Evolutionary conservation across 345 rosid genomes (phyloP).

Genomic region (Sisymbrium altissimum): DNA sequence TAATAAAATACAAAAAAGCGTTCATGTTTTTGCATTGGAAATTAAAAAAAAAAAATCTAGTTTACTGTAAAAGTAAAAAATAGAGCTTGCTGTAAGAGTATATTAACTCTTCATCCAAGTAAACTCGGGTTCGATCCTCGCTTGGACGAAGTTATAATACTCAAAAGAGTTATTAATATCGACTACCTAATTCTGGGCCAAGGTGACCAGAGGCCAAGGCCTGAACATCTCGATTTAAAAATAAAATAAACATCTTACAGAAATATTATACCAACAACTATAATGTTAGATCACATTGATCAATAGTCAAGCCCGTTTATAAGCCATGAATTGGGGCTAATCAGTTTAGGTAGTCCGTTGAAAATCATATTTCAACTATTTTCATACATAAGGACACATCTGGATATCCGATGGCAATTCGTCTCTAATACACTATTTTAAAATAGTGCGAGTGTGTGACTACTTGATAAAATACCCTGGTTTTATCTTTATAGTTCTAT

Average conservation of each 20-base stretch:
- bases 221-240: too few relatives aligned
- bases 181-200: too few relatives aligned
- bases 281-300: not conserved
- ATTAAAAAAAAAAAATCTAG: not conserved
- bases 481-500: not conserved
- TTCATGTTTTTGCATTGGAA: not conserved
- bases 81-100: too few relatives aligned
- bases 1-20: not conserved
- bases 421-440: too few relatives aligned
- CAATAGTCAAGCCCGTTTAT: not conserved
- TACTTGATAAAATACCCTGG: too few relatives aligned
- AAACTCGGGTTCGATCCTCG: too few relatives aligned
- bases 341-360: not conserved
- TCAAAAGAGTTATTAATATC: too few relatives aligned
- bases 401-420: too few relatives aligned
- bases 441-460: too few relatives aligned
- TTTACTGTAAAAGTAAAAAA: not conserved
- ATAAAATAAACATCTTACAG: not conserved
- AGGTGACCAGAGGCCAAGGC: too few relatives aligned
- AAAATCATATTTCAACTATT: not conserved
- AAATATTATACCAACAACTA: not conserved
- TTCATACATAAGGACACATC: not conserved
- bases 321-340: not conserved
- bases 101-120: too few relatives aligned
- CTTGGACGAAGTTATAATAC: too few relatives aligned